Conservation (phyloP, 805 yeast species). For the Teunomyces aglyptinius region DNA sequence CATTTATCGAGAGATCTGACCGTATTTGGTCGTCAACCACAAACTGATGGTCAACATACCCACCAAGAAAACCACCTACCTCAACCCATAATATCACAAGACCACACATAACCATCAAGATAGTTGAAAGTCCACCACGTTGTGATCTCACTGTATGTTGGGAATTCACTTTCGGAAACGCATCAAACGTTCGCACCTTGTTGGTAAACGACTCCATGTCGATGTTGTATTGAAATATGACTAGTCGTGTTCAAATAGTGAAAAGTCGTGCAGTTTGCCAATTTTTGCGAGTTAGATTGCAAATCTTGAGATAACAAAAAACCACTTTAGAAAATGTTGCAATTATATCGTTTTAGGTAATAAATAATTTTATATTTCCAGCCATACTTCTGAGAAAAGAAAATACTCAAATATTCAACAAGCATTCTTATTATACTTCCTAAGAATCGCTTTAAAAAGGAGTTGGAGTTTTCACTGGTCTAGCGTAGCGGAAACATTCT, state of each 20-base stretch:
- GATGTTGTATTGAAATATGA: background rate
- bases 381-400: too few relatives aligned
- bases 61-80: conserved; percentile 81
- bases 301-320: too few relatives aligned
- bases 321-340: too few relatives aligned
- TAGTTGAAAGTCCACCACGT: conserved; percentile 74
- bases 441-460: background rate
- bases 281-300: background rate
- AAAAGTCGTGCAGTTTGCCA: background rate
- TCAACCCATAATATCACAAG: conserved; percentile 79
- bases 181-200: conserved; percentile 46
- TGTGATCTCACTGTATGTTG: conserved; percentile 68
- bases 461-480: conserved; percentile 7
- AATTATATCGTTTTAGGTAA: too few relatives aligned
- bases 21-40: conserved; percentile 62
- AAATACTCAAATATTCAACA: background rate
- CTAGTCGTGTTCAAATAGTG: background rate
- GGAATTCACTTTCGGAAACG: conserved; percentile 45
- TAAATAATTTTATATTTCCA: too few relatives aligned
- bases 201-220: conserved; percentile 36
- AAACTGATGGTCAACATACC: conserved; percentile 74
- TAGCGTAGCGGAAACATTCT: conserved; percentile 34
- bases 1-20: conserved; percentile 62
- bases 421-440: background rate
- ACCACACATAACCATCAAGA: conserved; percentile 59